Conservation (phyloP, 2,329 filamentous ascomycete genomes). For the Penicillium sp. region DNA sequence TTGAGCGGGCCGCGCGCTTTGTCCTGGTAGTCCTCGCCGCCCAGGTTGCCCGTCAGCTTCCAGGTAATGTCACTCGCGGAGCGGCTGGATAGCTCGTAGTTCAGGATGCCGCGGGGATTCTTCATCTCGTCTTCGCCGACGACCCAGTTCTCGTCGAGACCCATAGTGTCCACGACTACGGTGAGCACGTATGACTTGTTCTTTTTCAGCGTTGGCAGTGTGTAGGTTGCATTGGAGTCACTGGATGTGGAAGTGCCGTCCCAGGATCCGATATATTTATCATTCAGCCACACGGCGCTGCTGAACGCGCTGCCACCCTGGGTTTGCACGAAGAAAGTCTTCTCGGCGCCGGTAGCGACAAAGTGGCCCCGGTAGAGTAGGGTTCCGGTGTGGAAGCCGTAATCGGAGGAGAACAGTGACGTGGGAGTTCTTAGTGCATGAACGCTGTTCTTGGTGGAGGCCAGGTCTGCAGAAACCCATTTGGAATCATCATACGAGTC, state of each 20-base stretch:
- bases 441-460: slow-evolving; percentile 60
- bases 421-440: slow-evolving; percentile 60
- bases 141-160: slow-evolving; percentile 65
- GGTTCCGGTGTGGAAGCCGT: slow-evolving; percentile 69
- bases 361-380: slow-evolving; percentile 71
- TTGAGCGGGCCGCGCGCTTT: slow-evolving; percentile 56
- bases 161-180: slow-evolving; percentile 70
- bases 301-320: slow-evolving; percentile 69
- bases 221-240: slow-evolving; percentile 58
- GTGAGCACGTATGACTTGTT: slow-evolving; percentile 63
- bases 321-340: slow-evolving; percentile 56
- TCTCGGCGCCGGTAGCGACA: slow-evolving; percentile 60
- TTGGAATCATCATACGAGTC: slow-evolving; percentile 64
- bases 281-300: slow-evolving; percentile 65
- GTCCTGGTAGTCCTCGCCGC: slow-evolving; percentile 56
- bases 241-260: slow-evolving; percentile 53
- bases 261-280: slow-evolving; percentile 64
- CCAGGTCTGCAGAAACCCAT: slow-evolving; percentile 63
- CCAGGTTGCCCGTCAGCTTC: slow-evolving; percentile 61
- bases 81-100: slow-evolving; percentile 43
- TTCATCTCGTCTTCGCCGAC: slow-evolving; percentile 61
- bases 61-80: slow-evolving; percentile 43
- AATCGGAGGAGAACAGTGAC: slow-evolving; percentile 68
- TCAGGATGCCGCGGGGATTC: slow-evolving; percentile 56
- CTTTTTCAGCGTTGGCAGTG: slow-evolving; percentile 52